phyloP scores from a whole-genome alignment of 257 asterid species.

The Nicotiana tomentosiformis region DNA sequence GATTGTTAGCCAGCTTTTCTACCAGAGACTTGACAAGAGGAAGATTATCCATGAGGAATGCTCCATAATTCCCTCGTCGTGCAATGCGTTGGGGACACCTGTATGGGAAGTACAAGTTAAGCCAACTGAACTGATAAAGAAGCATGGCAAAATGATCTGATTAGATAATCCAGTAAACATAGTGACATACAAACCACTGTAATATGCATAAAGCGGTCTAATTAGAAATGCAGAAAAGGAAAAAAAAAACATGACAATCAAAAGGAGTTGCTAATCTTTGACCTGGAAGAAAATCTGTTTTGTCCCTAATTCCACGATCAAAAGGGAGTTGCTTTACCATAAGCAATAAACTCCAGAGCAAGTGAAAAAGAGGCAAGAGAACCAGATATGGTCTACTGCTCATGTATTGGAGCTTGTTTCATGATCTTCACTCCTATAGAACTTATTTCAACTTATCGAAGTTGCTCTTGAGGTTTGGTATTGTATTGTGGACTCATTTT shows the following conservation, averaged over 20 bases:
- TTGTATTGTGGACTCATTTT: too few species aligned
- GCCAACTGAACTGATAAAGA: constrained; percentile 5
- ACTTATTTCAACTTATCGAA: too few species aligned
- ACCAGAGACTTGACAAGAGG: constrained; percentile 84
- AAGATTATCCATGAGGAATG: constrained; percentile 97
- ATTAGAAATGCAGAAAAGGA: not conserved
- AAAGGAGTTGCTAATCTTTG: not conserved
- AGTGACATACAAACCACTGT: not conserved
- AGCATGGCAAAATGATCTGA: not conserved
- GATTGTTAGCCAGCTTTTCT: constrained; percentile 64
- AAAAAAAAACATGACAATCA: not conserved
- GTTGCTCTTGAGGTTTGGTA: too few species aligned
- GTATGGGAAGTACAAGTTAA: not conserved
- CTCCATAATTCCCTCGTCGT: constrained; percentile 83
- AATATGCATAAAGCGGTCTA: not conserved
- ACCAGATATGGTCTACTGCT: too few species aligned
- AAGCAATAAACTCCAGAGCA: too few species aligned
- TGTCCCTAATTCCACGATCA: not conserved
- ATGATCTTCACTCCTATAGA: too few species aligned
- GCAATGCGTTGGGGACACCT: constrained; percentile 99
- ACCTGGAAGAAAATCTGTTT: not conserved
- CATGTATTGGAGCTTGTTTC: too few species aligned
- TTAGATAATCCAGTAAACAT: not conserved
- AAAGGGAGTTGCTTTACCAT: too few species aligned
- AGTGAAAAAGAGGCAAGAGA: too few species aligned